Conservation (phyloP, 108 stramenopile species). For the Cyclotella kingstonii region DNA sequence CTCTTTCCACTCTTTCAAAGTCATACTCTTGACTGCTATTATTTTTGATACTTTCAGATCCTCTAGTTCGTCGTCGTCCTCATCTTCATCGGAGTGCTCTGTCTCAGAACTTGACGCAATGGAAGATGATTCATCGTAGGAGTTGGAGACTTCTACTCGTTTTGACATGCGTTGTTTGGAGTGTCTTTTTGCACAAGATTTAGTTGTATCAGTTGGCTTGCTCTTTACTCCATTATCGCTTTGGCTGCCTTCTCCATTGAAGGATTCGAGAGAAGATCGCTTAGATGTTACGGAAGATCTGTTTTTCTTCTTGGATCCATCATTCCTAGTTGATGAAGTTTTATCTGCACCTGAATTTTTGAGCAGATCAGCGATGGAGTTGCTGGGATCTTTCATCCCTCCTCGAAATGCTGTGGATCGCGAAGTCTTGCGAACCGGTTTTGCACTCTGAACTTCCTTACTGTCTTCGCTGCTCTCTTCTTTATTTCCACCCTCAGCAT, state of each 20-base stretch:
- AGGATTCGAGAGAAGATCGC: slow-evolving; percentile 23
- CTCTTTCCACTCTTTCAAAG: slow-evolving; percentile 59
- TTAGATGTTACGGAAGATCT: slow-evolving; percentile 10
- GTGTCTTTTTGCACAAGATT: slow-evolving; percentile 53
- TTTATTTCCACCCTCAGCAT: slow-evolving; percentile 13
- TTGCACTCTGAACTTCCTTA: slow-evolving; percentile 4
- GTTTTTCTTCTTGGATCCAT: slow-evolving; percentile 6
- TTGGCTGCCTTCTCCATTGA: slow-evolving; percentile 2
- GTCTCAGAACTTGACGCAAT: no score
- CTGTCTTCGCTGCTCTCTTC: slow-evolving; percentile 6
- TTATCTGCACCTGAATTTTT: slow-evolving; percentile 17
- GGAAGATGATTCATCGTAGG: no score
- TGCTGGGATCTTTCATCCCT: slow-evolving; percentile 43
- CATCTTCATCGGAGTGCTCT: slow-evolving; percentile 20
- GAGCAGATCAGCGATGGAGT: slow-evolving; percentile 45
- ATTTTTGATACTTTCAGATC: slow-evolving; percentile 75
- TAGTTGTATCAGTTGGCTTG: slow-evolving; percentile 10
- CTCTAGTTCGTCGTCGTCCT: slow-evolving; percentile 56
- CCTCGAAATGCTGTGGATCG: slow-evolving; percentile 42
- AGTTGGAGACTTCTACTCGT: slow-evolving; percentile 18
- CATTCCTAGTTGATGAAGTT: not conserved
- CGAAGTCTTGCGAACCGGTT: slow-evolving; percentile 32
- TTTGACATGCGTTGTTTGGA: slow-evolving; percentile 34
- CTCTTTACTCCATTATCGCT: slow-evolving; percentile 23
- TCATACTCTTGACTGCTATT: slow-evolving; percentile 57